Base-by-base conservation (phyloP, 805 yeast genomes). In the Nakazawaea laoshanensis region DNA sequence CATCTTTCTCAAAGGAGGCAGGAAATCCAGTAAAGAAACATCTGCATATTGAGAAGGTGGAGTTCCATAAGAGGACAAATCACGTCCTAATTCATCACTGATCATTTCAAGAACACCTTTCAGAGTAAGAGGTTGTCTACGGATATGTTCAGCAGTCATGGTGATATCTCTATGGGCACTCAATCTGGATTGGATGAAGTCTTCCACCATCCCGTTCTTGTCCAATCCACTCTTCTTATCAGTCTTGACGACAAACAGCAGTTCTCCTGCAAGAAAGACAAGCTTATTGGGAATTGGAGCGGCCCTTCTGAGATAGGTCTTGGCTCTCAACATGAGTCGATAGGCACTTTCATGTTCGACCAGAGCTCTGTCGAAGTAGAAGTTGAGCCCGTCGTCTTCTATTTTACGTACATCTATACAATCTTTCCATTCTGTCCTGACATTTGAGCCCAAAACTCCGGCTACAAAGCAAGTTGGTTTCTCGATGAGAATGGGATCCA, bases 221-320 rank as follows among this genome's bases (percentile, higher is more conserved):
- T 50, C 47, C 5, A 36, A 7, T 4, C 24, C 21, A 8, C 6
- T 7, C 10, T 12, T 8, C 9, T 13, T 11, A 10, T 24, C 19
- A 11, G 35, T 27, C 40, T 51, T 56, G 5, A 57, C 55, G 19
- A 59, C 62, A 36, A 61, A 56, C 0, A 61, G 62, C 27, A 59
- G 41, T 33, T 61, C 67, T 30, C 64, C 63, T 5, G 59, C 58
- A 25, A 66, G 42, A 40, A 65, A 65, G 9, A 66, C 44, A 20
- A 66, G 38, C 34, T 52, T 56, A 24, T 58, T 48, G 1, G 79
- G 78, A 5, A 67, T 48, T 4, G 61, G 57, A 2, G 74, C 70
- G 30, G 52, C 58, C 1, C 65, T 47, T 42, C 59, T 59, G 6
- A 67, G 50, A 35, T 62, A 66, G 1, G 69, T 60, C 41, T 64